Evolutionary conservation across 768 basidiomycete genomes (phyloP).

Genomic region (Galerina sulciceps): DNA sequence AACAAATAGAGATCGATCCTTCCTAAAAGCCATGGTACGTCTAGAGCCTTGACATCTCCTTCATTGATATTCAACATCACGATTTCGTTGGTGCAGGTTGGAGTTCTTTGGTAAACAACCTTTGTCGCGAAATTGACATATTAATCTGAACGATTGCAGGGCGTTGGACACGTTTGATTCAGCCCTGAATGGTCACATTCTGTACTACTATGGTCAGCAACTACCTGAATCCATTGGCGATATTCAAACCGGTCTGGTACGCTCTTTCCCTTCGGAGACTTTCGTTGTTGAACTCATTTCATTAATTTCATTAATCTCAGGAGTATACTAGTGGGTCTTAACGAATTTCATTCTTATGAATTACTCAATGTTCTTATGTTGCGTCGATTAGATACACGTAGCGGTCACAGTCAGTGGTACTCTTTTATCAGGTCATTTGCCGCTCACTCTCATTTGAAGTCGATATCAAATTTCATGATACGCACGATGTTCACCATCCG

Average conservation of each 20-base stretch:
- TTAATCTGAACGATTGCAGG: conserved; percentile 31
- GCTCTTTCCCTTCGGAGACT: conserved; percentile 14
- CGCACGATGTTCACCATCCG: conserved; percentile 55
- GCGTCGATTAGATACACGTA: conserved; percentile 49
- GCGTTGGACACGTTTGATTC: conserved; percentile 61
- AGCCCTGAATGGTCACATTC: conserved; percentile 53
- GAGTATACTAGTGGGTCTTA: conserved; percentile 52
- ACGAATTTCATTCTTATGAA: neutral
- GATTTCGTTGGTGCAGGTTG: conserved; percentile 27
- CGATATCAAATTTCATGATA: conserved; percentile 53
- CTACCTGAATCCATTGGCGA: conserved; percentile 50
- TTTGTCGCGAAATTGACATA: neutral
- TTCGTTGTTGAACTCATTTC: neutral
- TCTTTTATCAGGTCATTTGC: neutral
- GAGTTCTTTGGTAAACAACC: conserved; percentile 29
- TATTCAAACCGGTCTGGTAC: conserved; percentile 53
- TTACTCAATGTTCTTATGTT: neutral
- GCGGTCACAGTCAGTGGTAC: conserved; percentile 48
- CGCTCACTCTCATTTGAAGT: conserved; percentile 32
- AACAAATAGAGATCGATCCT: conserved; percentile 21
- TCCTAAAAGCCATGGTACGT: conserved; percentile 43
- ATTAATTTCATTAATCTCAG: conserved; percentile 26
- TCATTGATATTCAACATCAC: neutral
- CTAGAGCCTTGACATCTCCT: neutral
- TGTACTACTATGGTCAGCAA: conserved; percentile 65